These are phyloP conservation scores for Rhizoclosmatium sp. DNA, from an alignment of 192 early-diverging fungal species.

Conservation along the genomic window DNA sequence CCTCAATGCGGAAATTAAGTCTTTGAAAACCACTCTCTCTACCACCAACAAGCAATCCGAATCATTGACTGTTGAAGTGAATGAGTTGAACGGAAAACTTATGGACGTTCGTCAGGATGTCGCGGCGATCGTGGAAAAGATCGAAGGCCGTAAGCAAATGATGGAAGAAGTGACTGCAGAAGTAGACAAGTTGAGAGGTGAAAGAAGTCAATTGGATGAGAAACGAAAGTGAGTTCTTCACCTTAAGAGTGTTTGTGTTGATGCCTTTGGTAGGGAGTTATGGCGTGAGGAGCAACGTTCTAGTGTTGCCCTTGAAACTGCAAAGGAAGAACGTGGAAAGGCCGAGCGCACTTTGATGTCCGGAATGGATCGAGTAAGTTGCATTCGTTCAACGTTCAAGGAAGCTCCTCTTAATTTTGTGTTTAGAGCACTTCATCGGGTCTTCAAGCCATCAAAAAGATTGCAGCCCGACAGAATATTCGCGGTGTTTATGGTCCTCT, in stretches of 20 bases:
- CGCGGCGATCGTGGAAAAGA: constrained; percentile 39
- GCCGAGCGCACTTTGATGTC: constrained; percentile 75
- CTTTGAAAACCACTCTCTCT: constrained; percentile 61
- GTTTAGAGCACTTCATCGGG: constrained; percentile 80
- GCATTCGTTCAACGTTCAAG: constrained; percentile 4
- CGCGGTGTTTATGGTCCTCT: constrained; percentile 89
- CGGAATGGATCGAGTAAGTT: constrained; percentile 78
- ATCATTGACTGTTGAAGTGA: constrained; percentile 51
- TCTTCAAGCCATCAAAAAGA: constrained; percentile 72
- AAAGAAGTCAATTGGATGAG: constrained; percentile 70
- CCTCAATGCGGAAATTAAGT: constrained; percentile 74
- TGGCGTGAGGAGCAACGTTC: constrained; percentile 90
- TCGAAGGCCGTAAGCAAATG: constrained; percentile 52
- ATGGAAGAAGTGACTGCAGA: constrained; percentile 51
- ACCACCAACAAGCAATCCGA: constrained; percentile 64
- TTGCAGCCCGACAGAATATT: constrained; percentile 68
- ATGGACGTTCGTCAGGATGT: constrained; percentile 47
- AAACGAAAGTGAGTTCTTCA: constrained; percentile 66
- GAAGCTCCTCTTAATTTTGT: constrained; percentile 4
- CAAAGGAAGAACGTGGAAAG: constrained; percentile 77
- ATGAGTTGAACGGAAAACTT: constrained; percentile 27
- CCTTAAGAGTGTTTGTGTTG: background rate
- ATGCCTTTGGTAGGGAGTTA: constrained; percentile 62
- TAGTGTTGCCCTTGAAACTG: constrained; percentile 69
- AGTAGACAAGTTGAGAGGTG: constrained; percentile 48